Evolutionary conservation across 1,284 basidiomycete species (phyloP).

Genomic region (Inonotus hispidus): DNA sequence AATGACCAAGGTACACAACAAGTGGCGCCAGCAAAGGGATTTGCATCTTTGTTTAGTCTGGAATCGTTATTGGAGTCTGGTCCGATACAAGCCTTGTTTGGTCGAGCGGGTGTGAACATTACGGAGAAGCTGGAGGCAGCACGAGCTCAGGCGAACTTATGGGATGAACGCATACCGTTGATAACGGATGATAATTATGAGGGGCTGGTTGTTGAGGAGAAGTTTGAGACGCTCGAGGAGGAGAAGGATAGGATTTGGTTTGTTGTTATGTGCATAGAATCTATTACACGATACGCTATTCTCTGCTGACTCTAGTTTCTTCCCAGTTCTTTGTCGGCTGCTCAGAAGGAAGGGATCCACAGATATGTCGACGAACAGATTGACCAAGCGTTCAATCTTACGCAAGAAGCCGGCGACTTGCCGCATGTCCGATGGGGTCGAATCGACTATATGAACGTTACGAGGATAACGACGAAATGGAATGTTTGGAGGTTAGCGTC

Average conservation of each 20-base stretch:
- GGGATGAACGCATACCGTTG: slow-evolving; percentile 67
- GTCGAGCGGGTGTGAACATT: slow-evolving; percentile 60
- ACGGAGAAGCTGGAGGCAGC: slow-evolving; percentile 48
- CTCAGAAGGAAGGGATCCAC: slow-evolving; percentile 56
- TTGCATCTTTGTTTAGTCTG: slow-evolving; percentile 36
- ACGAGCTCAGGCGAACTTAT: slow-evolving; percentile 36
- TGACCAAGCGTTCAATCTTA: slow-evolving; percentile 62
- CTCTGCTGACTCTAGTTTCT: slow-evolving; percentile 6
- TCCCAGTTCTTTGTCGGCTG: slow-evolving; percentile 53
- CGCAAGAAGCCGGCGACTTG: slow-evolving; percentile 54
- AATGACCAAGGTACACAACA: slow-evolving; percentile 18
- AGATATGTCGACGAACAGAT: slow-evolving; percentile 64
- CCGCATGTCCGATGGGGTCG: slow-evolving; percentile 70
- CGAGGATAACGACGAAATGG: slow-evolving; percentile 75
- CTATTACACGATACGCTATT: background rate
- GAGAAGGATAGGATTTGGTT: slow-evolving; percentile 64
- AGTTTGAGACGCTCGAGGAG: slow-evolving; percentile 50
- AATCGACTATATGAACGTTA: slow-evolving; percentile 78
- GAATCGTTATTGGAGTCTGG: slow-evolving; percentile 42
- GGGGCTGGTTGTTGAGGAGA: slow-evolving; percentile 62
- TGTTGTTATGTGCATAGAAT: slow-evolving; percentile 54
- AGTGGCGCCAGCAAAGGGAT: background rate
- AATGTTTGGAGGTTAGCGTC: slow-evolving; percentile 59
- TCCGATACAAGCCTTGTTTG: slow-evolving; percentile 49
- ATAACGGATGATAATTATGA: slow-evolving; percentile 73